Percentiles rank a stretch among this genome's conserved stretches.
Evolutionary conservation across 768 basidiomycete species (phyloP).

Genomic region (Auricularia cornea): DNA sequence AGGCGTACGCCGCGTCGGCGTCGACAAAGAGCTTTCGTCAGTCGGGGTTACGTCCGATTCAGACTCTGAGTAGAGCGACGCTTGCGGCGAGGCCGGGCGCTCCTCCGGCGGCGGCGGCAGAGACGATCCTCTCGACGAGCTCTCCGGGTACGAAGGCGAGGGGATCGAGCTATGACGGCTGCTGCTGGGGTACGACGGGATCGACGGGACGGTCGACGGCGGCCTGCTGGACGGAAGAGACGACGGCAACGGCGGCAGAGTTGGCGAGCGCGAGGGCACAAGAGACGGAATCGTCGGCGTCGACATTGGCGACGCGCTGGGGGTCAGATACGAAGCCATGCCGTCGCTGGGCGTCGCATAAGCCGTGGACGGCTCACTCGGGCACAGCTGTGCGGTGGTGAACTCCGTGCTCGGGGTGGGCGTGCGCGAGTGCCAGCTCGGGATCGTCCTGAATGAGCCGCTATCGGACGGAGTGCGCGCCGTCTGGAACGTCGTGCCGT

Average conservation of each 20-base stretch:
- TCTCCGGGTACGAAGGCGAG: neutral
- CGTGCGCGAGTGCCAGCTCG: neutral
- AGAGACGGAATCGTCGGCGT: neutral
- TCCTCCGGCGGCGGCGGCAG: neutral
- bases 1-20: neutral
- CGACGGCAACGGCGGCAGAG: neutral
- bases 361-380: neutral
- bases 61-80: conserved; percentile 6
- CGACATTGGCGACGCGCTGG: neutral
- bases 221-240: conserved; percentile 4
- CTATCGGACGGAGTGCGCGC: neutral
- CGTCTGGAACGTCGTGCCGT: neutral
- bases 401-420: neutral
- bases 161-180: conserved; percentile 20
- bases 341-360: neutral
- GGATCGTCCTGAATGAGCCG: neutral
- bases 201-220: conserved; percentile 23
- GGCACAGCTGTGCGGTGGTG: neutral
- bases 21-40: neutral
- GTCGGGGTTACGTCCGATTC: neutral
- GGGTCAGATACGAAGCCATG: neutral
- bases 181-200: conserved; percentile 31
- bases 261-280: neutral
- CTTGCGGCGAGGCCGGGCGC: neutral
- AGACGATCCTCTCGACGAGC: neutral